Evolutionary conservation across 768 basidiomycete genomes (phyloP).

Genomic region (Lanmaoa pseudosensibilis): DNA sequence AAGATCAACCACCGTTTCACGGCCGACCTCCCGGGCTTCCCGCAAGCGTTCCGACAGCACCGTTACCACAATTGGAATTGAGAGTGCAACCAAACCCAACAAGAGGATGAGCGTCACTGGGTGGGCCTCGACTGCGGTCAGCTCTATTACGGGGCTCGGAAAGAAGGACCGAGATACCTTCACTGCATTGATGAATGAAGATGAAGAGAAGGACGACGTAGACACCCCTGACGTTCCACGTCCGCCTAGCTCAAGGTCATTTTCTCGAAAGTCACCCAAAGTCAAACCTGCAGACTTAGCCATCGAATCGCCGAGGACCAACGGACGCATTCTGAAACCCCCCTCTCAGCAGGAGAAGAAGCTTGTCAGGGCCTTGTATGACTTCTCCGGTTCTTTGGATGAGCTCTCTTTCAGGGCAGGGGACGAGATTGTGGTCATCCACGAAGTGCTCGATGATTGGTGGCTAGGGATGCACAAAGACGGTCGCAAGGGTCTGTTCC

Average conservation of each 20-base stretch:
- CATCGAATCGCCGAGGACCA: constrained; percentile 27
- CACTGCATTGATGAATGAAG: constrained; percentile 51
- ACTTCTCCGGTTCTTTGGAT: constrained; percentile 73
- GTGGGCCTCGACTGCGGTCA: constrained; percentile 70
- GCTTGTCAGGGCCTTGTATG: constrained; percentile 67
- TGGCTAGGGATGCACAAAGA: constrained; percentile 75
- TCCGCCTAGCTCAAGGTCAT: constrained; percentile 38
- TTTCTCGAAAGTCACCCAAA: constrained; percentile 30
- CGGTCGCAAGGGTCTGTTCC: constrained; percentile 79
- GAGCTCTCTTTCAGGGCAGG: constrained; percentile 77
- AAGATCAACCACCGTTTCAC: constrained; percentile 49
- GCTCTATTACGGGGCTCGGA: constrained; percentile 54
- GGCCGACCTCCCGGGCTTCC: constrained; percentile 58
- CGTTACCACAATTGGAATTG: constrained; percentile 39
- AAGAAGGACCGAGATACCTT: constrained; percentile 66
- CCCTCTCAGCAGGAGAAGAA: constrained; percentile 51
- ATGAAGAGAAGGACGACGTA: constrained; percentile 29
- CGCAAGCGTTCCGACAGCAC: constrained; percentile 65
- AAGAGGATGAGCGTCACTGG: constrained; percentile 39
- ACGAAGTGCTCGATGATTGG: constrained; percentile 87
- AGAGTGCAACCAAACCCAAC: constrained; percentile 36
- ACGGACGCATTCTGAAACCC: constrained; percentile 49
- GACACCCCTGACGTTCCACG: constrained; percentile 30
- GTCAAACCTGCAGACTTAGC: constrained; percentile 23
- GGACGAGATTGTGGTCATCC: constrained; percentile 71